Evolutionary conservation across 257 asterid species (phyloP), one percentile per base, ranked within the genome.

Genomic region (Linderniella brevidens): DNA sequence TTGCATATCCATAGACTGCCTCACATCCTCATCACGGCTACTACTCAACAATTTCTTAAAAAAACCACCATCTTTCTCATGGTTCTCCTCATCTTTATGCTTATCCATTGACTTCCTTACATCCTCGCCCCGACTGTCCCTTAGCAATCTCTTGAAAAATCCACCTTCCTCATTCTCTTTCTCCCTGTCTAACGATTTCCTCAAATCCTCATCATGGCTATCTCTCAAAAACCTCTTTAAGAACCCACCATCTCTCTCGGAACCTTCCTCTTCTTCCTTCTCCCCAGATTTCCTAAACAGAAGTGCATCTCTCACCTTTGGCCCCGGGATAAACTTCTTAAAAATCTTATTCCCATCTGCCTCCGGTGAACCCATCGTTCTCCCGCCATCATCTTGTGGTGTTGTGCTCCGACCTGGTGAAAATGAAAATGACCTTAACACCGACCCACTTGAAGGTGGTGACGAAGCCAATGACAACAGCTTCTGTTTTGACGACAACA

Each of bases 191-290:
- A 48, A 54, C 8, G 79, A 61, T 68, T 73, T 79, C 64, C 74
- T 76, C 38, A 59, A 49, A 11, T 83, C 93, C 58, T 83, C 97
- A 56, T 87, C 95, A 66, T 71, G 73, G 62, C 78, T 76, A 60
- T 78, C 96, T 74, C 79, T 75, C 62, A 87, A 53, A 47, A 86
- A 60, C 76, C 85, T 84, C 67, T 63, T 69, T 49, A 79, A 67
- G 61, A 79, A 72, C 7, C 92, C 76, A 47, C 77, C 76, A 42
- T 73, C 79, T 65, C 62, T 79, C 62, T 76, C 92, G 5, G 74
- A 20, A 36, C 73, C 77, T 46, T 70, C 32, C 32, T 25, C 79
- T 40, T 72, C 77, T 56, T 75, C 86, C 69, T 66, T 76, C 8
- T 72, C 90, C 19, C 25, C 65, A 8, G 84, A 72, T 58, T 68